Base-by-base conservation (phyloP, 148 eudicot species). In the Cornus suecica region DNA sequence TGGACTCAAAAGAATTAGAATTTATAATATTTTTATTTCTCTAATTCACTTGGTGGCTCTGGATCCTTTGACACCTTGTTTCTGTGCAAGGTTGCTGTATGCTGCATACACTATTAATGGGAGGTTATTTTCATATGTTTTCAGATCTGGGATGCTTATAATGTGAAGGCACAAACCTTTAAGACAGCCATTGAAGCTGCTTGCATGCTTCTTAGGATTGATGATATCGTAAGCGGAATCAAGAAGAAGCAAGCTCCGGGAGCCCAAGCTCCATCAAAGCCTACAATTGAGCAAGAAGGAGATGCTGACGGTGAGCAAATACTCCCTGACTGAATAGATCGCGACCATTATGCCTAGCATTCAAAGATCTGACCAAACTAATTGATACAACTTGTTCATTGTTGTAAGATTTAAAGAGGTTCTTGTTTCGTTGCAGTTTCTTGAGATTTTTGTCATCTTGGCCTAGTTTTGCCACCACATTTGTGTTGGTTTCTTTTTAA, bases 201-300 rank as follows among this genome's bases (percentile, higher is more conserved):
- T 45, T 92, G 91, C 80, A 92, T 94, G 98, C 91, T 94, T 76
- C 88, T 94, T n/a, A 89, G 96, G 69, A 94, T 94, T 68, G 98
- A 94, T 81, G 97, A 94, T 72, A 90, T 94, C 22, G 98, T 94
- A 34, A 92, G 98, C 14, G 97, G 98, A 34, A 90, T 94, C 52
- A 94, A 94, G 85, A 94, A 94, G 88, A 86, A 86, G 86, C 96
- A 94, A 80, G 97, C 98, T 68, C 97, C 96, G 27, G 97, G n/a
- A n/a, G n/a, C n/a, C 26, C 78, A 79, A 68, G 86, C 74, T 72
- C 93, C 96, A 23, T 81, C 91, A 51, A 88, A 92, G 78, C 96
- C 98, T 8, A 85, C 84, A 70, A 68, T 94, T n/a, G 97, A 94
- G 77, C 82, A 81, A 72, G 98, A 83, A 66, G 92, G 87, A 10